These are phyloP conservation scores for barrel medic (Medicago truncatula) DNA, from an alignment of 306 rosid genomes.

Conservation along the genomic window DNA sequence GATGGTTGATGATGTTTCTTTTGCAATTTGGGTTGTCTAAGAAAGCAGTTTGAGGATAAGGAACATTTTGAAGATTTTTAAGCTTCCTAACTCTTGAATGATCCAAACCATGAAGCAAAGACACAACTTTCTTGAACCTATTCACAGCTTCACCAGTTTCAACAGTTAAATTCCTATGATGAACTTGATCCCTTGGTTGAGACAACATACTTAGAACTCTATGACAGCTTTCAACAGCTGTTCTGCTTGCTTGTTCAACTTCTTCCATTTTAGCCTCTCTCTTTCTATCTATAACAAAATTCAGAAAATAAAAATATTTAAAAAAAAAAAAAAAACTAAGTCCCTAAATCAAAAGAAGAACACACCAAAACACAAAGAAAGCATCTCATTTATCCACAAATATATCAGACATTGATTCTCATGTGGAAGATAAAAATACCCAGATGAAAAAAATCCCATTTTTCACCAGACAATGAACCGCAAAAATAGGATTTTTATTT, in stretches of 20 bases:
- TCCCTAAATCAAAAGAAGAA: conserved; percentile 35
- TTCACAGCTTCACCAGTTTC: conserved; percentile 88
- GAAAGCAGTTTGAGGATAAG: conserved; percentile 66
- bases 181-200: conserved; percentile 74
- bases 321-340: conserved; percentile 28
- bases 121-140: conserved; percentile 87
- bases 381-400: conserved; percentile 36
- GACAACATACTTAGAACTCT: conserved; percentile 70
- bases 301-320: neutral
- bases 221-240: conserved; percentile 83
- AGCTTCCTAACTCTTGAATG: conserved; percentile 87
- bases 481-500: conserved; percentile 38
- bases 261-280: conserved; percentile 63
- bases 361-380: conserved; percentile 42
- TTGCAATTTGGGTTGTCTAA: conserved; percentile 71
- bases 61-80: conserved; percentile 55
- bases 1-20: conserved; percentile 44
- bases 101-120: conserved; percentile 78
- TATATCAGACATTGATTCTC: conserved; percentile 47
- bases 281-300: conserved; percentile 26
- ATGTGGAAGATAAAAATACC: conserved; percentile 47
- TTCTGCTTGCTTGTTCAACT: conserved; percentile 84
- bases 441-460: conserved; percentile 54
- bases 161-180: conserved; percentile 59
- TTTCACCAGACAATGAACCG: conserved; percentile 50